phyloP scores from a whole-genome alignment of 2,329 filamentous ascomycete species.

The Acrodontium crateriforme region DNA sequence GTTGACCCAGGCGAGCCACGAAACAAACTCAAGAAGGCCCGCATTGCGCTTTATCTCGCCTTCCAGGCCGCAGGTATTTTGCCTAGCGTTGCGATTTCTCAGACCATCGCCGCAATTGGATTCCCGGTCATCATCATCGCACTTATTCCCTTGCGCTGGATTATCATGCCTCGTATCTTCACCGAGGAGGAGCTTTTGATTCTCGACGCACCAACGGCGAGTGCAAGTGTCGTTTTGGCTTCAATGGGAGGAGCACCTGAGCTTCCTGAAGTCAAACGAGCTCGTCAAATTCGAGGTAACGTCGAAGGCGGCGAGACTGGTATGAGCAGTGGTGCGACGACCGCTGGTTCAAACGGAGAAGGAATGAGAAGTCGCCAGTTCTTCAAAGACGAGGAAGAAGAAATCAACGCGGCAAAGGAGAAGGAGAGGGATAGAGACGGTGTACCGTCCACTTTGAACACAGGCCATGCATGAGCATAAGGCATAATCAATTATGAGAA shows the following conservation, averaged over 20 bases:
- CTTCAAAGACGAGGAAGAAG: conserved; percentile 12
- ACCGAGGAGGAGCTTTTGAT: conserved; percentile 33
- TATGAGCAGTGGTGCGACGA: conserved; percentile 9
- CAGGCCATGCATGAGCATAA: conserved; percentile 10
- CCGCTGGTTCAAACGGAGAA: conserved; percentile 5
- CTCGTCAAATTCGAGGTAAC: conserved; percentile 10
- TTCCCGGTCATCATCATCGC: conserved; percentile 45
- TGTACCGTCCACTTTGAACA: conserved; percentile 8
- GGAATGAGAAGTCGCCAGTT: conserved; percentile 11
- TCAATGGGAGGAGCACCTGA: conserved; percentile 37
- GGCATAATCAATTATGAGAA: no score
- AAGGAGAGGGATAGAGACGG: not conserved
- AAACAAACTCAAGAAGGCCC: conserved; percentile 27
- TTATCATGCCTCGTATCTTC: conserved; percentile 39
- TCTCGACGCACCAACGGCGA: conserved; percentile 41
- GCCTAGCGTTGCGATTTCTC: conserved; percentile 43
- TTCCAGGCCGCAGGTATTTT: conserved; percentile 40
- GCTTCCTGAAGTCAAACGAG: conserved; percentile 22
- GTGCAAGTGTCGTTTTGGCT: conserved; percentile 39
- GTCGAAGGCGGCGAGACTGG: conserved; percentile 13
- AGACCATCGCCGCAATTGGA: conserved; percentile 46
- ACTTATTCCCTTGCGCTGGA: conserved; percentile 41
- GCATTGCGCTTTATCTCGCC: conserved; percentile 37
- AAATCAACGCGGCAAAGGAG: conserved; percentile 7
- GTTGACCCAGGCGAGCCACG: conserved; percentile 36